Evolutionary conservation across 306 rosid genomes (phyloP).

Genomic region (Macrotyloma uniflorum): DNA sequence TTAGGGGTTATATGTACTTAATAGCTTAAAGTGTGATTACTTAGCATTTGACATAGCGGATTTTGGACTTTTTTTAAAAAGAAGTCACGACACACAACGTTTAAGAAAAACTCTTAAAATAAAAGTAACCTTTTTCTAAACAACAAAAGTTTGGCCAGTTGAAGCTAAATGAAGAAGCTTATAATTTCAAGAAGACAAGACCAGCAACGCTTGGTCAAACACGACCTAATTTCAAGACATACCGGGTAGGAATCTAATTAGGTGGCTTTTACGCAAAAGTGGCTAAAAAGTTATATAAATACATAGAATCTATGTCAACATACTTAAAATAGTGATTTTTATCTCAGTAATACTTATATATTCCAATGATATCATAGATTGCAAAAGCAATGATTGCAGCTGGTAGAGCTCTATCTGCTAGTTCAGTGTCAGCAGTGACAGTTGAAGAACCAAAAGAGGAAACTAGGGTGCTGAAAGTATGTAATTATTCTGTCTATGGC

Average conservation of each 20-base stretch:
- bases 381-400: slow-evolving; percentile 72
- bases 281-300: not conserved
- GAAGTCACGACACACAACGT: not conserved
- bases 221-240: not conserved
- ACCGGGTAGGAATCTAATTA: slow-evolving; percentile 14
- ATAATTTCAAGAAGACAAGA: not conserved
- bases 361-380: slow-evolving; percentile 61
- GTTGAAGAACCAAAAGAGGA: slow-evolving; percentile 59
- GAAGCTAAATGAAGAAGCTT: not conserved
- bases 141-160: not conserved
- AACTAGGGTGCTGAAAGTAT: slow-evolving; percentile 74
- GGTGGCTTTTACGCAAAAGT: not conserved
- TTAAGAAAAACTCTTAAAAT: not conserved
- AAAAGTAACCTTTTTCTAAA: not conserved
- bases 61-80: not conserved
- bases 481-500: slow-evolving; percentile 33
- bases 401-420: slow-evolving; percentile 70
- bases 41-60: not conserved
- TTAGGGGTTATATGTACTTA: slow-evolving; percentile 8
- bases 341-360: slow-evolving; percentile 36
- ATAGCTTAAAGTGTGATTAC: slow-evolving; percentile 7
- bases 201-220: not conserved
- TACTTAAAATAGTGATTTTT: slow-evolving; percentile 22
- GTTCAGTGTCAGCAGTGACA: slow-evolving; percentile 47
- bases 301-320: slow-evolving; percentile 1